Base-by-base conservation (phyloP, 2,329 filamentous ascomycete species). In the Monosporascus sp. region DNA sequence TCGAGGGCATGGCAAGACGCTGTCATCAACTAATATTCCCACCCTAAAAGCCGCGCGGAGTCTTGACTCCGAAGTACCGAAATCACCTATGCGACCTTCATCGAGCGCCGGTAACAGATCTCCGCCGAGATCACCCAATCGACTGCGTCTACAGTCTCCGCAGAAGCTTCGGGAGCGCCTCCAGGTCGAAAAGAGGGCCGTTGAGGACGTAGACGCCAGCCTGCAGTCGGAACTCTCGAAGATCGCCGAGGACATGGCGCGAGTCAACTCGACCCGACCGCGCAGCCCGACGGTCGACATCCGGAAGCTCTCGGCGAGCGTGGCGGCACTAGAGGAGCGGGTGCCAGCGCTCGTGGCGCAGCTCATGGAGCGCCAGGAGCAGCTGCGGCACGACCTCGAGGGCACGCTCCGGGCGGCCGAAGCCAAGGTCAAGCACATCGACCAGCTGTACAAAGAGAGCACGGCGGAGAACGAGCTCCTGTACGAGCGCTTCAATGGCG, bases 391-490 rank as follows among this genome's bases (percentile, higher is more conserved):
- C 31, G 91, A 96, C 59, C 75, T 95, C 60, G 84, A 90, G 43
- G 82, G 77, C 20, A 86, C 85, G 1, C 77, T 96, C 15, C 79
- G 83, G 62, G 84, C 90, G 2, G 85, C 83, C 15, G 91, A 97
- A 68, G 81, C 80, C 55, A 92, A 94, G 63, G 86, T 87, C 55
- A 88, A 86, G 62, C 87, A 88, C 41, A 83, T 97, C 51, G 92
- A 97, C 67, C 89, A 95, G 71, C 75, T 96, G 50, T 96, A 95
- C 73, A 88, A 90, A 59, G 91, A 96, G 65, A 83, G 86, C 17
- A 91, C 86, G 62, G 89, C 90, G 0, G 93, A 97, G 75, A 97
- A 97, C 63, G 92, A 97, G 72, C 82, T 93, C 31, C 77, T 97
- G 52, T 97, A 97, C 70, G 88, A 93, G 60, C 87, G 86, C 56